These are phyloP conservation scores for Yarrowia sp. DNA, from an alignment of 805 yeast species.

Conservation along the genomic window DNA sequence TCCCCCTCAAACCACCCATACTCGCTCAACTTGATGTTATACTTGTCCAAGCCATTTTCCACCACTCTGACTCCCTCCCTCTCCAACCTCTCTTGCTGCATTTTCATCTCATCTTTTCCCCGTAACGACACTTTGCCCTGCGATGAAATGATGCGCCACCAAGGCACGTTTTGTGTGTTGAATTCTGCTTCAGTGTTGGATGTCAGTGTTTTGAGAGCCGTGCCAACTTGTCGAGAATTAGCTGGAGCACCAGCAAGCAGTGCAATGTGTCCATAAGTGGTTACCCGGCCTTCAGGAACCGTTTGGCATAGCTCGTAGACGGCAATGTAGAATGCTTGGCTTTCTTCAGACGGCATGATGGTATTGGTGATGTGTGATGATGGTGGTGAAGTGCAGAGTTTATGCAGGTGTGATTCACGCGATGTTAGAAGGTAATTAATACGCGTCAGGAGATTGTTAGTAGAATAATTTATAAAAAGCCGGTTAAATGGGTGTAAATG, in stretches of 20 bases:
- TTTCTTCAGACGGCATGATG: constrained; percentile 42
- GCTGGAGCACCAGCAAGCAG: constrained; percentile 58
- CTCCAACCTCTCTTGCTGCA: constrained; percentile 48
- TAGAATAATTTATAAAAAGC: too few species aligned
- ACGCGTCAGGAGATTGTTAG: not conserved
- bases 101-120: constrained; percentile 43
- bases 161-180: constrained; percentile 52
- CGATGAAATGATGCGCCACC: constrained; percentile 79
- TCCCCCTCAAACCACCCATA: constrained; percentile 60
- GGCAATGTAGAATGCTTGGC: constrained; percentile 56
- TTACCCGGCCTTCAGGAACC: constrained; percentile 63
- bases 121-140: constrained; percentile 57
- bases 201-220: constrained; percentile 57
- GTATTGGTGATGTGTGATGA: not conserved
- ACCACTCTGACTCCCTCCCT: constrained; percentile 46
- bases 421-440: not conserved
- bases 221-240: constrained; percentile 74
- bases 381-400: not conserved
- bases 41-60: constrained; percentile 33
- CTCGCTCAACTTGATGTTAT: constrained; percentile 44
- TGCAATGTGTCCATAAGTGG: constrained; percentile 78
- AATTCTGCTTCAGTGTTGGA: constrained; percentile 30
- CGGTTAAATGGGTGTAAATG: too few species aligned
- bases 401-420: not conserved
- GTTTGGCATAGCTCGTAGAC: constrained; percentile 54